phyloP scores from a whole-genome alignment of 495 filamentous ascomycete genomes.

The Penicillium canariense region DNA sequence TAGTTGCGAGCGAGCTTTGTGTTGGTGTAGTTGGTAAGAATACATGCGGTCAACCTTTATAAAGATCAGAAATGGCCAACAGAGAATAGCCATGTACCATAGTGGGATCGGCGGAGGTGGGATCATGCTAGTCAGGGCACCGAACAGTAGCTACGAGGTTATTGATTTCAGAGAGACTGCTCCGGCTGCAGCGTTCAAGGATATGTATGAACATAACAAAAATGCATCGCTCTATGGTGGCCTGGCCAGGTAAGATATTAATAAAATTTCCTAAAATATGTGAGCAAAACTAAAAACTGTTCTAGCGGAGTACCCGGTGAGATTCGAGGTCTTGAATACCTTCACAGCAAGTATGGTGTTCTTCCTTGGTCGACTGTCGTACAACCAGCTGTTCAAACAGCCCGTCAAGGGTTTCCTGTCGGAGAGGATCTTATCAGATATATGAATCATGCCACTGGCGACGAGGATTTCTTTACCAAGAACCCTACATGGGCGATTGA shows the following conservation, averaged over 20 bases:
- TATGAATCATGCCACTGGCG: too few relatives aligned
- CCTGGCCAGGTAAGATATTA: background rate
- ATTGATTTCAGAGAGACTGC: background rate
- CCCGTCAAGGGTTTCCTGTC: background rate
- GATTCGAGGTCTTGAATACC: background rate
- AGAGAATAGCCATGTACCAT: background rate
- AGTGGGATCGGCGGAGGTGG: background rate
- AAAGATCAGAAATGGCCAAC: background rate
- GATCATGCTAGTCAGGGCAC: background rate
- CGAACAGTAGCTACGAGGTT: background rate
- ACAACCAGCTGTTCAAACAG: background rate
- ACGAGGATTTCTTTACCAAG: background rate
- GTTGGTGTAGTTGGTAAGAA: background rate
- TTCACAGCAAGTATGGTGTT: background rate
- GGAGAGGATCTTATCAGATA: too few relatives aligned
- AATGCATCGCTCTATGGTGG: background rate
- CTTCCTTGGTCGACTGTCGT: background rate
- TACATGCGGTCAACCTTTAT: background rate
- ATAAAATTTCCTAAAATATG: background rate
- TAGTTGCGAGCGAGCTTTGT: background rate
- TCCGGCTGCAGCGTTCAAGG: background rate
- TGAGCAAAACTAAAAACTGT: background rate
- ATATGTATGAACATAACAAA: background rate
- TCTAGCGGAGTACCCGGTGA: background rate
- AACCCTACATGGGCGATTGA: background rate